Base-by-base conservation (phyloP, 176 grass and related monocot genomes). In the Dendrocalamus sinicus region DNA sequence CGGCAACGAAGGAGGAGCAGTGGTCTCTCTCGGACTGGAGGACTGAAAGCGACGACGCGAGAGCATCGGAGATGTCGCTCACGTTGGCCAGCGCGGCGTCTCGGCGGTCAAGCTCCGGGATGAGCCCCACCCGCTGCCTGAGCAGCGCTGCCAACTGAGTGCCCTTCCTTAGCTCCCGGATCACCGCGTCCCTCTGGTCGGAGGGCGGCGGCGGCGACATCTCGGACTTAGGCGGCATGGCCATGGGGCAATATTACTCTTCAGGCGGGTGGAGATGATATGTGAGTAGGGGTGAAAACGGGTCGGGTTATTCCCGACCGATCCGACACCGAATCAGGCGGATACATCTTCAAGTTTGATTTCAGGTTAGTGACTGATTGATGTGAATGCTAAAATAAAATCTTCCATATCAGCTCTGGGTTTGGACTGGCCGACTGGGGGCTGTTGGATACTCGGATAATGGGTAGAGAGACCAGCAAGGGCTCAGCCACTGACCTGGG, bases 121-220 rank as follows among this genome's bases (percentile, higher is more conserved):
- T 83, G 79, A 82, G 73, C 55, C 78, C 88, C 47, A 90, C 66
- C 73, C 82, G 72, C 79, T 47, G 16, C 65, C 79, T 72, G 67
- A 90, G 89, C 39, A 48, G 41, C 20, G 44, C 63, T 2, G 66
- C 89, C 47, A 90, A 73, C 12, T 82, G 10, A 8, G 55, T 46
- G 11, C 84, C 84, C 47, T 44, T 90, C 39, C 66, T 45, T 58
- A 90, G 73, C 57, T 90, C 84, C 84, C 77, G 73, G 14, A 90
- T 86, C 55, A 72, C 79, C 2, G 72, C 78, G 45, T 86, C 55
- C 15, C 65, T 77, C 47, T 32, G 79, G 64, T 81, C 48, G 24
- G 60, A 57, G 35, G 57, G 46, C 8, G 64, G 62, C 19, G 68
- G 72, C 20, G 35, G 55, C 53, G 54, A 54, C 57, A 14, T 89